phyloP scores from a whole-genome alignment of 2,329 filamentous ascomycete genomes.

The Aschersonia sp. region DNA sequence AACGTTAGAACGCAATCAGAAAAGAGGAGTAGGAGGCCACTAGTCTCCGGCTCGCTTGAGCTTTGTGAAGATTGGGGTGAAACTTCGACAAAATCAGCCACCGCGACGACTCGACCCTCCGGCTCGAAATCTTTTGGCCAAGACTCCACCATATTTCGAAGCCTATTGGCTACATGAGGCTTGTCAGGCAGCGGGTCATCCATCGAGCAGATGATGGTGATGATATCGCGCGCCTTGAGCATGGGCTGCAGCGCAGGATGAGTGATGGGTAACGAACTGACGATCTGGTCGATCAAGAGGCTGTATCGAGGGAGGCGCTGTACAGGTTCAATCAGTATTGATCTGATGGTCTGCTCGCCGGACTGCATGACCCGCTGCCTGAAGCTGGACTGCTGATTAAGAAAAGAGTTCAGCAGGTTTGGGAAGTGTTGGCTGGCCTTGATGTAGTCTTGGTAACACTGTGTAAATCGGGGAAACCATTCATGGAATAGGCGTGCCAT shows the following conservation, averaged over 20 bases:
- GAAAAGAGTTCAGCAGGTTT: constrained; percentile 61
- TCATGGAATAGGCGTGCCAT: constrained; percentile 73
- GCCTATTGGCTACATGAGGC: constrained; percentile 55
- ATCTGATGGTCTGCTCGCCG: constrained; percentile 82
- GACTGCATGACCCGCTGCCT: constrained; percentile 65
- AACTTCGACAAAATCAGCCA: constrained; percentile 67
- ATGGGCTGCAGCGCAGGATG: constrained; percentile 75
- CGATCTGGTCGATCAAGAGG: constrained; percentile 89
- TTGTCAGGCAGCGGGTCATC: constrained; percentile 59
- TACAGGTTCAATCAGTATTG: constrained; percentile 88
- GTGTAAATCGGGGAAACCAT: constrained; percentile 86
- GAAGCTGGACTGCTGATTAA: constrained; percentile 72
- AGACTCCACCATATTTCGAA: constrained; percentile 61
- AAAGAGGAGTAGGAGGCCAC: constrained; percentile 71
- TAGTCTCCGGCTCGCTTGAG: constrained; percentile 27
- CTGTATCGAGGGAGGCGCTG: constrained; percentile 90
- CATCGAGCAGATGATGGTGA: constrained; percentile 92
- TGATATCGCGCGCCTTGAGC: constrained; percentile 80
- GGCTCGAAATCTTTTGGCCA: constrained; percentile 64
- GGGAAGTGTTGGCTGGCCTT: constrained; percentile 79
- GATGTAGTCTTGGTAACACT: constrained; percentile 89
- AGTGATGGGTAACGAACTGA: constrained; percentile 68
- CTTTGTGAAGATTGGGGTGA: constrained; percentile 49
- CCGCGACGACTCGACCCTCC: constrained; percentile 64
- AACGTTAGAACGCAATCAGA: constrained; percentile 67